phyloP scores from a whole-genome alignment of 805 yeast species.

The Ogataea henricii region DNA sequence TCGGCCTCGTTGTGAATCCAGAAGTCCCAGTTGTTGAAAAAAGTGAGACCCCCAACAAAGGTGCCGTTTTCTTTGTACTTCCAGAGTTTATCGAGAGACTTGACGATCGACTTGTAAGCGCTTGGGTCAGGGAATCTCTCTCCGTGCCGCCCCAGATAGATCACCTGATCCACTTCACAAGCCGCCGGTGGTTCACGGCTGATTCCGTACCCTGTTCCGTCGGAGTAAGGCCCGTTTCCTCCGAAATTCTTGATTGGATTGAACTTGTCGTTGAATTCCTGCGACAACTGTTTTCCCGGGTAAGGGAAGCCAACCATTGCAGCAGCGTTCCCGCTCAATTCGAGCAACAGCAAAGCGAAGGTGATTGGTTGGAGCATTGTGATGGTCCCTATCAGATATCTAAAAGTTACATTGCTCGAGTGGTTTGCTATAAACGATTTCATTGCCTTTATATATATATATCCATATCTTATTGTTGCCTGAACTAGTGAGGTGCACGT shows the following conservation, averaged over 20 bases:
- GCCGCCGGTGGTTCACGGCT: slow-evolving; percentile 51
- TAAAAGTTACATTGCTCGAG: neutral
- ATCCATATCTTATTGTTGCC: neutral
- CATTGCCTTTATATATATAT: neutral
- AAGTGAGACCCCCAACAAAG: slow-evolving; percentile 45
- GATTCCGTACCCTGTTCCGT: slow-evolving; percentile 54
- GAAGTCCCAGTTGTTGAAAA: slow-evolving; percentile 49
- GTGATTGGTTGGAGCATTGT: neutral
- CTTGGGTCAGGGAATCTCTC: slow-evolving; percentile 50
- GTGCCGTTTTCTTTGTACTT: slow-evolving; percentile 18
- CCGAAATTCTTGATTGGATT: slow-evolving; percentile 49
- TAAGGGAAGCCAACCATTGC: slow-evolving; percentile 7
- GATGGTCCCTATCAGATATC: neutral
- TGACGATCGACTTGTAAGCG: slow-evolving; percentile 19
- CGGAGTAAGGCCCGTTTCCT: slow-evolving; percentile 56
- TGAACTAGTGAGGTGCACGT: neutral
- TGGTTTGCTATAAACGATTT: too few species aligned
- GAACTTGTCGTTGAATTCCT: slow-evolving; percentile 41
- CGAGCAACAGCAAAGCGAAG: neutral
- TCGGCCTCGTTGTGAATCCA: slow-evolving; percentile 9
- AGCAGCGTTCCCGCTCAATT: neutral
- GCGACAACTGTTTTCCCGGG: slow-evolving; percentile 26
- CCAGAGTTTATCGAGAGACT: slow-evolving; percentile 12
- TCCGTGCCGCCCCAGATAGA: slow-evolving; percentile 56
- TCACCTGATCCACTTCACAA: slow-evolving; percentile 57